Conservation (phyloP, 768 basidiomycete species). For the Pleurotus platypus region DNA sequence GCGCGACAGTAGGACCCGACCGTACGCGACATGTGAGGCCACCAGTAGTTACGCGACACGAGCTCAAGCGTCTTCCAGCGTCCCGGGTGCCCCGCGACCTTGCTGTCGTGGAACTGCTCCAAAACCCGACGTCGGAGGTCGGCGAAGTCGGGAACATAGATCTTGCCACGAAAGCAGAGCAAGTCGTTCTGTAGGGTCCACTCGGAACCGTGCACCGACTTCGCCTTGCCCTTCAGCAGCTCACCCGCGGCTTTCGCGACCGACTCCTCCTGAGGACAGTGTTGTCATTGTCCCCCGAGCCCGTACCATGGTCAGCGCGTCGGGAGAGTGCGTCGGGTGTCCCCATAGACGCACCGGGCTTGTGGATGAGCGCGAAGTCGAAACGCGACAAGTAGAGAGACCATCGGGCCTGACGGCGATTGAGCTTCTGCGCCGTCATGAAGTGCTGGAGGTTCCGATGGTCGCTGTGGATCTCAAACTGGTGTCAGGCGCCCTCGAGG, state of each 20-base stretch:
- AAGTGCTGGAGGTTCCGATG: constrained; percentile 45
- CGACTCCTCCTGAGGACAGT: too few species aligned
- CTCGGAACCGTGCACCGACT: too few species aligned
- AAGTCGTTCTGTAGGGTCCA: too few species aligned
- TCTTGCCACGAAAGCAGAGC: too few species aligned
- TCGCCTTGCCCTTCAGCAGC: too few species aligned
- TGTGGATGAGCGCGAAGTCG: too few species aligned
- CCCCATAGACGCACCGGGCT: too few species aligned
- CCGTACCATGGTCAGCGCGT: too few species aligned
- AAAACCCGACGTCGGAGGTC: constrained; percentile 20
- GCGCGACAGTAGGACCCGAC: neutral
- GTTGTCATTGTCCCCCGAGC: too few species aligned
- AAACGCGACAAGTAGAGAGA: constrained; percentile 7
- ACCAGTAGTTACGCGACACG: constrained; percentile 34
- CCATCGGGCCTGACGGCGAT: constrained; percentile 44
- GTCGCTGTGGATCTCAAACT: constrained; percentile 22
- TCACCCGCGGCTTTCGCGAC: too few species aligned
- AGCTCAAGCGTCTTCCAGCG: constrained; percentile 25
- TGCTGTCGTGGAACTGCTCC: constrained; percentile 30
- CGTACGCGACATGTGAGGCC: constrained; percentile 27
- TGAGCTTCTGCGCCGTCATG: constrained; percentile 32
- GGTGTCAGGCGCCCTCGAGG: constrained; percentile 22
- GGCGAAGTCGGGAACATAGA: too few species aligned
- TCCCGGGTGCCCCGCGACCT: constrained; percentile 39
- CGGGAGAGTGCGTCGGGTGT: too few species aligned